These are phyloP conservation scores for Saccharum spontaneum DNA, from an alignment of 176 grass and related monocot species.

Conservation along the genomic window DNA sequence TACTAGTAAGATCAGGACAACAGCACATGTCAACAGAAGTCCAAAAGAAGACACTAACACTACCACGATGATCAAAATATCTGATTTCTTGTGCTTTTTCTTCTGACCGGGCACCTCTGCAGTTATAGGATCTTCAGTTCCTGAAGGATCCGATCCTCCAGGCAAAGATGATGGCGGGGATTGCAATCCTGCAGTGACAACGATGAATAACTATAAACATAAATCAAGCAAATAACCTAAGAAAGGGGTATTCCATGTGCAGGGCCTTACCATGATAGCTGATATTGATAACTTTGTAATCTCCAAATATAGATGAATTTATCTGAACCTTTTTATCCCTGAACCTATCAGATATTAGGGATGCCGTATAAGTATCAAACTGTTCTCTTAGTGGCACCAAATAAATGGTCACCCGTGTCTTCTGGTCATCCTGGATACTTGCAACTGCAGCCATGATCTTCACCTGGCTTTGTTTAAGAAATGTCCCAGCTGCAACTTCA, in stretches of 20 bases:
- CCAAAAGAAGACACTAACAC: constrained; percentile 60
- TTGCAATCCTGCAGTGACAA: constrained; percentile 59
- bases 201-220: constrained; percentile 2
- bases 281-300: constrained; percentile 75
- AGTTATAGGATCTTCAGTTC: constrained; percentile 54
- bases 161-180: constrained; percentile 57
- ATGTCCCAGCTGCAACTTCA: constrained; percentile 87
- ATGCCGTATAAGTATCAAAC: constrained; percentile 71
- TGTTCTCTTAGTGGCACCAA: constrained; percentile 92
- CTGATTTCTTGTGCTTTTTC: constrained; percentile 53
- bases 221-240: not conserved
- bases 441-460: constrained; percentile 95
- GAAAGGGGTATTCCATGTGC: constrained; percentile 15
- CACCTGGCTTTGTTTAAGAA: constrained; percentile 97
- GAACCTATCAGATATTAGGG: constrained; percentile 79
- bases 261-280: constrained; percentile 76
- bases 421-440: constrained; percentile 77
- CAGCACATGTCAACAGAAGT: constrained; percentile 60
- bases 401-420: constrained; percentile 84
- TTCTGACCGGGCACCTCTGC: constrained; percentile 48
- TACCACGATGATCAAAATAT: constrained; percentile 70
- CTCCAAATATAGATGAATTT: constrained; percentile 76
- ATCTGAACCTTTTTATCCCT: constrained; percentile 77
- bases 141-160: constrained; percentile 38
- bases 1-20: constrained; percentile 51